Evolutionary conservation across 371 early-diverging fungal species (phyloP).

Genomic region (Dinochytrium kinnereticum): DNA sequence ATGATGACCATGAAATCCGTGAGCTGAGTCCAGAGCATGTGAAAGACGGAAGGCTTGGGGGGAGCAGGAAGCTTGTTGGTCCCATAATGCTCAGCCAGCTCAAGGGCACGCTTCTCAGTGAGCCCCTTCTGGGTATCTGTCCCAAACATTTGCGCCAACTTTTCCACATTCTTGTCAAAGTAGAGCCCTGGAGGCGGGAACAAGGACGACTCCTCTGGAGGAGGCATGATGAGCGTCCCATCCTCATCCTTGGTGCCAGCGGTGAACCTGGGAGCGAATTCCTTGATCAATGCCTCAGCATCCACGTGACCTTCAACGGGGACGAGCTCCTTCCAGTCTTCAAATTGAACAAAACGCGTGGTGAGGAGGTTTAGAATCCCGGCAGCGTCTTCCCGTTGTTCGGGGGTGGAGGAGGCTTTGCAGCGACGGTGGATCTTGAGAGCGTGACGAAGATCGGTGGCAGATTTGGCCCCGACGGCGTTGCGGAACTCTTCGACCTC

Average conservation of each 20-base stretch:
- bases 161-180: slow-evolving; percentile 80
- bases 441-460: slow-evolving; percentile 75
- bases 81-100: slow-evolving; percentile 69
- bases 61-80: slow-evolving; percentile 75
- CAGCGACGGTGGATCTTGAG: slow-evolving; percentile 85
- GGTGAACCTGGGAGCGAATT: slow-evolving; percentile 46
- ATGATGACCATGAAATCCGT: slow-evolving; percentile 86
- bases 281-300: slow-evolving; percentile 68
- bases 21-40: slow-evolving; percentile 78
- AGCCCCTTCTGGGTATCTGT: slow-evolving; percentile 73
- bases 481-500: slow-evolving; percentile 83
- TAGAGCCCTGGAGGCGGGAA: slow-evolving; percentile 78
- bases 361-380: slow-evolving; percentile 69
- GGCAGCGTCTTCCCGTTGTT: slow-evolving; percentile 67
- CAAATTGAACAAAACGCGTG: slow-evolving; percentile 63
- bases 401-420: slow-evolving; percentile 70
- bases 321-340: slow-evolving; percentile 90
- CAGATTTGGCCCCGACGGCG: slow-evolving; percentile 73
- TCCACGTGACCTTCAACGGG: slow-evolving; percentile 76
- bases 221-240: slow-evolving; percentile 50
- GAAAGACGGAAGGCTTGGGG: slow-evolving; percentile 67
- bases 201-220: slow-evolving; percentile 46
- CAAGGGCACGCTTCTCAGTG: slow-evolving; percentile 54
- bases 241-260: slow-evolving; percentile 38
- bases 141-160: slow-evolving; percentile 81